Conservation (phyloP, 2,329 filamentous ascomycete species). For the Orbilia ellipsospora region DNA sequence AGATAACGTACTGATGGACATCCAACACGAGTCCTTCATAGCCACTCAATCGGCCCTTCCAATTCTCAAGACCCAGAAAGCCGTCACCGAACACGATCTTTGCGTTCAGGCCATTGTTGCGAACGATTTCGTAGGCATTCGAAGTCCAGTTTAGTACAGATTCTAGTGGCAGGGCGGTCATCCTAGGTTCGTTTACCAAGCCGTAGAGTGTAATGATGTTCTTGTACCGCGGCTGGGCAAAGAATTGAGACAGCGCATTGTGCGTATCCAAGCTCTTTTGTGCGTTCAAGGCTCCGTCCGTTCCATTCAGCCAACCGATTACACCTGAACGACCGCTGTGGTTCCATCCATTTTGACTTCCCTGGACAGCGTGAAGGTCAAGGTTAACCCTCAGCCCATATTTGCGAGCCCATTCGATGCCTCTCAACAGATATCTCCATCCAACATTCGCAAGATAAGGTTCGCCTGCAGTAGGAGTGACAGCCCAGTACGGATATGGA, state of each 20-base stretch:
- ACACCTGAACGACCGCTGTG: constrained; percentile 85
- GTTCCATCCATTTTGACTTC: constrained; percentile 97
- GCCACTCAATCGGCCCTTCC: constrained; percentile 82
- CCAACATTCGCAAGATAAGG: constrained; percentile 87
- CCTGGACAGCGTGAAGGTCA: constrained; percentile 89
- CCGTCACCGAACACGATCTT: constrained; percentile 90
- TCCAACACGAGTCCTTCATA: constrained; percentile 84
- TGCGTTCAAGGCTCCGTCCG: constrained; percentile 69
- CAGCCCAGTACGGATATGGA: constrained; percentile 93
- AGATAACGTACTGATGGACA: constrained; percentile 98
- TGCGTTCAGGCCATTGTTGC: constrained; percentile 76
- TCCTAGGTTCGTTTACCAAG: constrained; percentile 91
- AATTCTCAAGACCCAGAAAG: constrained; percentile 89
- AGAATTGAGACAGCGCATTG: constrained; percentile 87
- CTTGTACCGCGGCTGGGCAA: constrained; percentile 89
- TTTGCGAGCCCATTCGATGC: constrained; percentile 92
- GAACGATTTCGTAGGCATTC: constrained; percentile 77
- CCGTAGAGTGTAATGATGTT: constrained; percentile 94
- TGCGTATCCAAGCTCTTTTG: constrained; percentile 80
- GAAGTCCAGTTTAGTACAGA: constrained; percentile 83
- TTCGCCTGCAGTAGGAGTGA: constrained; percentile 83
- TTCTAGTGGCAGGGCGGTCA: constrained; percentile 75
- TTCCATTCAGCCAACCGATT: constrained; percentile 92
- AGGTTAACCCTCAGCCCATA: constrained; percentile 92
- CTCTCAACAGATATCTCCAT: constrained; percentile 92